Evolutionary conservation across 1,139 yeast species (phyloP).

Genomic region (Geotrichum carabidarum): DNA sequence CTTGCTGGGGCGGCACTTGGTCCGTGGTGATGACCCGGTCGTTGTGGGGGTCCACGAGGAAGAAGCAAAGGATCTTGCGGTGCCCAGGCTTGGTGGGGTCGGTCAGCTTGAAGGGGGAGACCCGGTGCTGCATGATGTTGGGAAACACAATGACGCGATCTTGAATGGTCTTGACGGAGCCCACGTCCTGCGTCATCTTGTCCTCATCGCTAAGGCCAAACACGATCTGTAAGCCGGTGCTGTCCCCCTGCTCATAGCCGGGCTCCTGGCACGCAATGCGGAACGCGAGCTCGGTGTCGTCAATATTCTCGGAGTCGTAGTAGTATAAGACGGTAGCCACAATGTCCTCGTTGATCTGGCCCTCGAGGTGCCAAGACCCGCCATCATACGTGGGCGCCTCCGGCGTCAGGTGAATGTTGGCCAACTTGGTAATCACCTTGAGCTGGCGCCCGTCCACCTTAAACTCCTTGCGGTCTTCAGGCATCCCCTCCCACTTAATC

Average conservation of each 20-base stretch:
- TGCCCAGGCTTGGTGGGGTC: slow-evolving; percentile 41
- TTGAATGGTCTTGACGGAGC: slow-evolving; percentile 34
- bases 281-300: slow-evolving; percentile 40
- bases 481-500: slow-evolving; percentile 21
- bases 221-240: slow-evolving; percentile 25
- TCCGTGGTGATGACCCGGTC: slow-evolving; percentile 35
- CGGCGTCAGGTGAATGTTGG: slow-evolving; percentile 45
- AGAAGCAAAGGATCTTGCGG: slow-evolving; percentile 43
- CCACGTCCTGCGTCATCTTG: slow-evolving; percentile 30
- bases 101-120: slow-evolving; percentile 40
- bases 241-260: slow-evolving; percentile 40
- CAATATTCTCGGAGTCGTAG: slow-evolving; percentile 43
- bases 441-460: slow-evolving; percentile 24
- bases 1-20: slow-evolving; percentile 44
- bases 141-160: slow-evolving; percentile 42
- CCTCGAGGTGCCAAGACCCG: slow-evolving; percentile 48
- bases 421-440: slow-evolving; percentile 44
- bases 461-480: slow-evolving; percentile 2
- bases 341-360: slow-evolving; percentile 43
- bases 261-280: slow-evolving; percentile 38
- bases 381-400: slow-evolving; percentile 42
- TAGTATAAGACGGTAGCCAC: slow-evolving; percentile 44
- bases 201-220: slow-evolving; percentile 38
- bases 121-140: slow-evolving; percentile 42
- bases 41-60: slow-evolving; percentile 42